These are phyloP conservation scores for Anthoceros angustus DNA, from an alignment of 225 moss, liverwort and hornwort genomes.

Conservation along the genomic window DNA sequence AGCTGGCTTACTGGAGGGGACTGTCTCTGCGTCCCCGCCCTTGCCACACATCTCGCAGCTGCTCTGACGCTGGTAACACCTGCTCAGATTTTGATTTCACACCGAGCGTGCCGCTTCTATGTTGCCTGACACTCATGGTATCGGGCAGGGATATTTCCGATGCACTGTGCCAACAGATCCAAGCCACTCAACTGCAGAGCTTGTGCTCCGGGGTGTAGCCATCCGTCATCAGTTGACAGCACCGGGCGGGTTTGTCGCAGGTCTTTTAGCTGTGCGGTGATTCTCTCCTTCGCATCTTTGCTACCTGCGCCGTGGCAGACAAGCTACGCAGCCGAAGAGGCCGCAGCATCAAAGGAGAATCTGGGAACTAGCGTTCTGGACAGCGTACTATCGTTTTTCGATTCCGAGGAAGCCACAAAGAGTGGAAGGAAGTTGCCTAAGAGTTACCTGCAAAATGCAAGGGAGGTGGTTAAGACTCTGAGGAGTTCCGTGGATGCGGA, in stretches of 20 bases:
- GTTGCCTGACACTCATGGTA: no score
- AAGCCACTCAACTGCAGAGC: neutral
- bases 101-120: no score
- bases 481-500: constrained; percentile 60
- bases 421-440: constrained; percentile 79
- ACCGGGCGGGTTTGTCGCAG: neutral
- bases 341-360: constrained; percentile 9
- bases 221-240: neutral
- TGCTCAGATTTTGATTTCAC: no score
- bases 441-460: constrained; percentile 75
- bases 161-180: no score
- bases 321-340: constrained; percentile 13
- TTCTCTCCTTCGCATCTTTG: constrained; percentile 4
- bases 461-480: constrained; percentile 65
- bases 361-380: constrained; percentile 30
- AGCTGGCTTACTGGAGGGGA: no score
- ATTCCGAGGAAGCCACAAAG: constrained; percentile 70
- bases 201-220: neutral
- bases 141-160: no score
- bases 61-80: no score
- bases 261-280: neutral
- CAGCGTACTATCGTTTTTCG: constrained; percentile 58
- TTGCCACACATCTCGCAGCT: no score
- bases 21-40: no score
- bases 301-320: constrained; percentile 21